Conservation (phyloP, 176 grass and related monocot genomes). For the Aegilops longissima region DNA sequence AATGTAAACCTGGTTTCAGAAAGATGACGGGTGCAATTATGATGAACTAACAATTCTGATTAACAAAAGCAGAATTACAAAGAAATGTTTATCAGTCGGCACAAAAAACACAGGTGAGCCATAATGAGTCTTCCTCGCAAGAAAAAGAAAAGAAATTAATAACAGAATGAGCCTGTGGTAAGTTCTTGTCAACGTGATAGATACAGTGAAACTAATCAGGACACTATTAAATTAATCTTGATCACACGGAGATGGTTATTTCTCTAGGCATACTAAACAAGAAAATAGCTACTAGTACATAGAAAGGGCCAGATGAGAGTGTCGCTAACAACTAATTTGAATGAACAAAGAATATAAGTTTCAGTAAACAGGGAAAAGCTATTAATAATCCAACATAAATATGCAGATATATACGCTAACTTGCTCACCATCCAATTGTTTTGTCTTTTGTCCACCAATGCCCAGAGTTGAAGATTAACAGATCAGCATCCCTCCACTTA, state of each 20-base stretch:
- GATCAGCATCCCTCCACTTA: slow-evolving; percentile 76
- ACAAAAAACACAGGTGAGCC: background rate
- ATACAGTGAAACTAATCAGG: background rate
- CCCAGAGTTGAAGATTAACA: slow-evolving; percentile 81
- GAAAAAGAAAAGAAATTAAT: too few species aligned
- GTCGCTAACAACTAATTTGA: background rate
- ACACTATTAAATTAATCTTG: background rate
- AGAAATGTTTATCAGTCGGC: background rate
- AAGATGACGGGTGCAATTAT: background rate
- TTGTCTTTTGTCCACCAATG: slow-evolving; percentile 96
- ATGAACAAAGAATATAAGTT: too few species aligned
- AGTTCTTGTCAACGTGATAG: too few species aligned
- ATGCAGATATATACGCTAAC: background rate
- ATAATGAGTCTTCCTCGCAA: background rate
- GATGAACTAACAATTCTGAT: background rate
- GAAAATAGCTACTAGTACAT: too few species aligned
- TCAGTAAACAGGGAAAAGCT: background rate
- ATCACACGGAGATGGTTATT: background rate
- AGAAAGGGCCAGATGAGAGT: too few species aligned
- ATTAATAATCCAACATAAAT: background rate
- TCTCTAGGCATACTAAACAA: background rate
- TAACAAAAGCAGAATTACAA: background rate
- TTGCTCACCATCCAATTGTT: slow-evolving; percentile 68
- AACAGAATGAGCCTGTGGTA: too few species aligned
- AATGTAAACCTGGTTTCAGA: slow-evolving; percentile 7